Evolutionary conservation across 768 basidiomycete species (phyloP), one percentile per base, ranked within the genome.

Genomic region (Lyophyllum atratum): DNA sequence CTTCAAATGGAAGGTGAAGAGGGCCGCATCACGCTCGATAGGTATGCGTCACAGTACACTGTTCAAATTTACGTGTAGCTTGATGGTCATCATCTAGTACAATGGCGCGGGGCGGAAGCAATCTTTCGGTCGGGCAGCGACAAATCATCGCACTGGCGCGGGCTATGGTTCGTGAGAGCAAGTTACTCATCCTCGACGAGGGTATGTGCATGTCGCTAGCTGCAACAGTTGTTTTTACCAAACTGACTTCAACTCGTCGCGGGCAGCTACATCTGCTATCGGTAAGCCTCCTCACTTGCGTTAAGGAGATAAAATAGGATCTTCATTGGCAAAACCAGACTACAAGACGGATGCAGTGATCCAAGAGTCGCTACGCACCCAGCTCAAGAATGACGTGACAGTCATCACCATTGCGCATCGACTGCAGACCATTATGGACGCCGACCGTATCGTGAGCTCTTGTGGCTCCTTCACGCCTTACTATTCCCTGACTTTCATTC

Each of bases 41-140:
- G 5, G 29, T n/a, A n/a, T n/a, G n/a, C n/a, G n/a, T n/a, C n/a
- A n/a, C n/a, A n/a, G n/a, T n/a, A n/a, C n/a, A n/a, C n/a, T n/a
- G n/a, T n/a, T n/a, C n/a, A n/a, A n/a, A n/a, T n/a, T n/a, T n/a
- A n/a, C n/a, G n/a, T n/a, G n/a, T n/a, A n/a, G n/a, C n/a, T n/a
- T n/a, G n/a, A n/a, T n/a, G n/a, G n/a, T n/a, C n/a, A n/a, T n/a
- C n/a, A n/a, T n/a, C n/a, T n/a, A n/a, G 71, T 14, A 58, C 55
- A 12, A 70, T 84, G 24, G 61, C 76, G 7, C 71, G 73, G 1
- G 86, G 86, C 10, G 90, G 90, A 5, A 70, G 78, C 21, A 92
- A 92, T 66, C 83, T 92, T 60, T 88, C 86, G 1, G 85, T 88
- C 28, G 90, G 90, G 17, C 89, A 92, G 64, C 68, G 89, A 10